Conservation (phyloP, 2,329 filamentous ascomycete species). For the Botrytis fabae region DNA sequence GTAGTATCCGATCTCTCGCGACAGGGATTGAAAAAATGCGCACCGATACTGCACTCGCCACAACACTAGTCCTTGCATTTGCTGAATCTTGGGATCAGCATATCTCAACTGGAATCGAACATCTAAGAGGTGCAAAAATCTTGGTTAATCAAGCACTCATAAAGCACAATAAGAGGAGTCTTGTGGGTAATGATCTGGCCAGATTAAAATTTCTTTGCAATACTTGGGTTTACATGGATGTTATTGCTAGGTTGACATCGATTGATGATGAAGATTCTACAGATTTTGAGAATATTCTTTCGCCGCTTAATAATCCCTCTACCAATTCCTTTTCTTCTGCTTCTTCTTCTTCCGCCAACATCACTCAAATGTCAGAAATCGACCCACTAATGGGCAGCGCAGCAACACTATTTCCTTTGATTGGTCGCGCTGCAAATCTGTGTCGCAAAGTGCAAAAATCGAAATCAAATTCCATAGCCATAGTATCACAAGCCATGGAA, state of each 20-base stretch:
- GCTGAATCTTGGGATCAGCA: constrained; percentile 71
- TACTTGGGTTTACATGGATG: constrained; percentile 74
- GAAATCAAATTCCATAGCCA: constrained; percentile 55
- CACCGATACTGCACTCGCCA: constrained; percentile 65
- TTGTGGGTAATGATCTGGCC: constrained; percentile 50
- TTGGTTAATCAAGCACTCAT: constrained; percentile 60
- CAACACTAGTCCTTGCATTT: constrained; percentile 68
- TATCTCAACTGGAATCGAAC: constrained; percentile 66
- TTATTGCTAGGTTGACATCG: constrained; percentile 67
- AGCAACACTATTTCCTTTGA: constrained; percentile 65
- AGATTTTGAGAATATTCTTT: constrained; percentile 52
- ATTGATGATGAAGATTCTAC: constrained; percentile 51
- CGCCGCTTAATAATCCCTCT: constrained; percentile 40
- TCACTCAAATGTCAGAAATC: constrained; percentile 47
- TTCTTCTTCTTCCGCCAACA: constrained; percentile 42
- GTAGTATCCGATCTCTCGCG: constrained; percentile 59
- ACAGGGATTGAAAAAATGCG: constrained; percentile 63
- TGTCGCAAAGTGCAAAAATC: constrained; percentile 60
- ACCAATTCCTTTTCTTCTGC: constrained; percentile 23
- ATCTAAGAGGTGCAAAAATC: constrained; percentile 66
- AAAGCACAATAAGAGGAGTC: constrained; percentile 46
- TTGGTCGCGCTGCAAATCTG: constrained; percentile 64
- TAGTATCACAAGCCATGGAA: constrained; percentile 62
- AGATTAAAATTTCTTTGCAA: constrained; percentile 68
- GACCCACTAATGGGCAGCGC: constrained; percentile 73